Percentiles rank a stretch among this genome's conserved stretches.
phyloP scores from a whole-genome alignment of 75 land plant species.

The Gnetum montanum region DNA sequence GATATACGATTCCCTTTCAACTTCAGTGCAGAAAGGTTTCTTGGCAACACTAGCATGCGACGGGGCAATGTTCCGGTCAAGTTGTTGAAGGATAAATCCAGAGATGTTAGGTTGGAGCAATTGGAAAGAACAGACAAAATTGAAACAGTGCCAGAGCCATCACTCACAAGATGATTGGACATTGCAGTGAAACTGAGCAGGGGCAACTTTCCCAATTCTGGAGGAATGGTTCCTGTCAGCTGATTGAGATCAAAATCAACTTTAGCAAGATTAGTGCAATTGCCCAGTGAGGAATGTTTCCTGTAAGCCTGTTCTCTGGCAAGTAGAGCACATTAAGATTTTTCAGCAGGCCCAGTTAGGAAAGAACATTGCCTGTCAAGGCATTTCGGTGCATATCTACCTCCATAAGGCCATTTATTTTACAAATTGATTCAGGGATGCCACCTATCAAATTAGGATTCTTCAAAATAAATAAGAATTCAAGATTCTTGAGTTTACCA shows the following conservation, averaged over 20 bases:
- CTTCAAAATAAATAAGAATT: not conserved
- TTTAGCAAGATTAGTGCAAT: constrained; percentile 12
- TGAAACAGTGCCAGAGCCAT: not conserved
- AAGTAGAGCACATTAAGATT: constrained; percentile 15
- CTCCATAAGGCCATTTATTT: not conserved
- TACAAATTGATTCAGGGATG: not conserved
- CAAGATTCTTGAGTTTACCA: not conserved
- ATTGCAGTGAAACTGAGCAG: constrained; percentile 12
- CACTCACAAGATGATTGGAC: constrained; percentile 5
- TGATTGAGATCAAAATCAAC: constrained; percentile 16
- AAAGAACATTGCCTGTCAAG: constrained; percentile 7
- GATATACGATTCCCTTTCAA: too few relatives aligned
- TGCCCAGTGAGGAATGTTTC: constrained; percentile 33
- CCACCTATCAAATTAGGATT: not conserved
- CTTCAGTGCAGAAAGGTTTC: too few relatives aligned
- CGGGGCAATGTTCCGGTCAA: constrained; percentile 2
- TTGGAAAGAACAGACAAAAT: constrained; percentile 4
- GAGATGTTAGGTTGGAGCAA: not conserved
- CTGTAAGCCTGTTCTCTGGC: constrained; percentile 15
- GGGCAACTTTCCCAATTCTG: constrained; percentile 9
- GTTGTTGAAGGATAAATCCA: constrained; percentile 2
- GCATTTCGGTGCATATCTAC: constrained; percentile 1
- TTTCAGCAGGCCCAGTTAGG: constrained; percentile 2
- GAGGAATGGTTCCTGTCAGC: constrained; percentile 11
- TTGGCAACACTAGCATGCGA: too few relatives aligned